Conservation (phyloP, 176 grass and related monocot species). For the Sorghum bicolor region Sorghum_bicolor_NCBIv3 NC_012878.2:43520001-43520500, state of each 20-base stretch:
- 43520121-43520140: slow-evolving; percentile 48
- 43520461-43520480: slow-evolving; percentile 34
- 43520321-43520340: not conserved
- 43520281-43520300: not conserved
- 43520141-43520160: slow-evolving; percentile 43
- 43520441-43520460: not conserved
- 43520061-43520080: slow-evolving; percentile 46
- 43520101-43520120: slow-evolving; percentile 60
- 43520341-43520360: slow-evolving; percentile 24
- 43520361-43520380: slow-evolving; percentile 50
- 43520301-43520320: not conserved
- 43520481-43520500: slow-evolving; percentile 21
- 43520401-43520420: slow-evolving; percentile 33
- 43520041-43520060: slow-evolving; percentile 14
- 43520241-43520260: not conserved
- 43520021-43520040: not conserved
- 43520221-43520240: slow-evolving; percentile 51
- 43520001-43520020: slow-evolving; percentile 17
- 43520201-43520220: slow-evolving; percentile 40
- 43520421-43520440: not conserved
- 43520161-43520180: slow-evolving; percentile 64
- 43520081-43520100: slow-evolving; percentile 68
- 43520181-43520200: slow-evolving; percentile 57
- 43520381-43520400: slow-evolving; percentile 63
- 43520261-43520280: not conserved